Base-by-base conservation (phyloP, 73 alveolate genomes). In the Diophrys sp. region DNA sequence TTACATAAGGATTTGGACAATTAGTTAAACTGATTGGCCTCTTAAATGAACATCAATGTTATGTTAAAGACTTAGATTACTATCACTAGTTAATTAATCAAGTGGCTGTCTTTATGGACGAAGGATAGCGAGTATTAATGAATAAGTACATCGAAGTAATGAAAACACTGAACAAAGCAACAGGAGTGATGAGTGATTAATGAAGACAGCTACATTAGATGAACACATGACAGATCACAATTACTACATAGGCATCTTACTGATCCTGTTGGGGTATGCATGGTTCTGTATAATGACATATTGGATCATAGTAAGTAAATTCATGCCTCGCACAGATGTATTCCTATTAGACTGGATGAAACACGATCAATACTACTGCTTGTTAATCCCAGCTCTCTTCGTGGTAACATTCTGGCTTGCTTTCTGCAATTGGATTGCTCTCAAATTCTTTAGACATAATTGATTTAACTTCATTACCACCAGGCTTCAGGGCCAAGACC, bases 361-460 rank as follows among this genome's bases (percentile, higher is more conserved):
- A 70, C 79, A 82, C 30, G 95, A 89, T 70, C 69, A 34, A 29
- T 89, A 79, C 74, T 89, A 89, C 73, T 89, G 95, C 71, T 85
- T 79, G 31, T 31, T 89, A 32, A 56, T 89, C 27, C 93, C 93
- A 5, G 57, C 81, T 24, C 54, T 81, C 44, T 0, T 89, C 14
- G 79, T 81, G 14, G 71, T 56, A 0, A 82, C 91, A 27, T 53
- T 75, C 55, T 1, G 79, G 26, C 30, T 70, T 30, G 66, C 81
- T 30, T 89, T 84, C 75, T 54, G 73, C 68, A 89, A 89, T 56
- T 89, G 95, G 95, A 72, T 85, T 31, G 77, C 93, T 2, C 85
- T 89, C 93, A 89, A 89, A 62, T 89, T 77, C 81, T 89, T 89
- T 73, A 84, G 92, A 72, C 90, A 89, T 34, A 74, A 77, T 34